Conservation (phyloP, 2,329 filamentous ascomycete genomes). For the Xenoacremonium recifei region DNA sequence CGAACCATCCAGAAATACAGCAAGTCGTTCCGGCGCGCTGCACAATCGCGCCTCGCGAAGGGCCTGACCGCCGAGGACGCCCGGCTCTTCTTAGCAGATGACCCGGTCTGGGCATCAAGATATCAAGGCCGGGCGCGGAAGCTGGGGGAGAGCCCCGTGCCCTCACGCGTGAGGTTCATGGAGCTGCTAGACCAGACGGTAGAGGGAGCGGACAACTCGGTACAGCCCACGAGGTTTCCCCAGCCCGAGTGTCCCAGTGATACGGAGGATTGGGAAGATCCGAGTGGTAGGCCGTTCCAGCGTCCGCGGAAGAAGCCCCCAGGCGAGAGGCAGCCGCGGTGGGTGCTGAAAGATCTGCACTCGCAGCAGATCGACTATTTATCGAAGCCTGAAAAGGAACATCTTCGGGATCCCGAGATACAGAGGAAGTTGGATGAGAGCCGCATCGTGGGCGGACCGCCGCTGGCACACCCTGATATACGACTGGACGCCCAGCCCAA, state of each 20-base stretch:
- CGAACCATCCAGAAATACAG: slow-evolving; percentile 15
- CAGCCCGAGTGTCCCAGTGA: not conserved
- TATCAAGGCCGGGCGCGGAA: slow-evolving; percentile 21
- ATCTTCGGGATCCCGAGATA: too few relatives aligned
- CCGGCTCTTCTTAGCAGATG: not conserved
- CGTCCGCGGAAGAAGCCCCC: not conserved
- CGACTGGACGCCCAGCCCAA: too few relatives aligned
- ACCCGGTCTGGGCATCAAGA: slow-evolving; percentile 8
- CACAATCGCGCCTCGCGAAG: slow-evolving; percentile 1
- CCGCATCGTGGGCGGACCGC: not conserved
- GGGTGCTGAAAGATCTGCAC: not conserved
- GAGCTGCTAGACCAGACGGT: too few relatives aligned
- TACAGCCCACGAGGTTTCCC: too few relatives aligned
- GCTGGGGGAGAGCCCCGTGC: slow-evolving; percentile 20
- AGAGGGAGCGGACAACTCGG: too few relatives aligned
- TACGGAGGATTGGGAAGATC: not conserved
- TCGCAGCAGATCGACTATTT: too few relatives aligned
- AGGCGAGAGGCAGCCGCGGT: not conserved
- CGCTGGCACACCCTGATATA: not conserved
- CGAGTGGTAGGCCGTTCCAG: not conserved
- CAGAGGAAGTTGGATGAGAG: too few relatives aligned
- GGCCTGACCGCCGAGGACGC: slow-evolving; percentile 7
- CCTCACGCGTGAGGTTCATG: slow-evolving; percentile 6
- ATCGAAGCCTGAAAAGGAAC: too few relatives aligned
- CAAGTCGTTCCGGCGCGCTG: slow-evolving; percentile 12